Evolutionary conservation across 257 asterid species (phyloP), one percentile per base, ranked within the genome.

Genomic region (Solanum piurae): DNA sequence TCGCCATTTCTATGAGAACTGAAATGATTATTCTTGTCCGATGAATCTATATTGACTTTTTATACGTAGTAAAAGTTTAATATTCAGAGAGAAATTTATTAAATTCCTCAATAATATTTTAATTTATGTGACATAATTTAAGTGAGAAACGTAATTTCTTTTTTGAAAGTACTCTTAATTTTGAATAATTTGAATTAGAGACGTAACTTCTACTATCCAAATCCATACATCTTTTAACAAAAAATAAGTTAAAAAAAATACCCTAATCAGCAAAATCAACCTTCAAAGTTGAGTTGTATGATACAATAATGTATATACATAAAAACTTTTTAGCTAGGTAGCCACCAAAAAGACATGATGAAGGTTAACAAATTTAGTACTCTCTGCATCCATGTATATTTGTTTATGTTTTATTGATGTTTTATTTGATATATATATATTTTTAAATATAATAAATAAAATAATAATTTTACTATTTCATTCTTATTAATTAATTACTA

Each of bases 1-100:
- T 7, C n/a, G 2, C 23, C n/a, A 16, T 0, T 52, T 52, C 0
- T 6, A 52, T 52, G 2, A 55, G n/a, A 8, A 55, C 0, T 5
- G 5, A 7, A 20, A 55, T 55, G 25, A 18, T 55, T 55, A 55
- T 55, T 20, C 1, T 55, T 55, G 25, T 18, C 5, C 5, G 11
- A 55, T 55, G 25, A 7, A 20, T 55, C 1, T 55, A 7, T 8
- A 55, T 55, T 0, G 10, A 20, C 5, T 55, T 55, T 21, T 55
- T 55, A 20, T 55, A 55, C 11, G 9, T 7, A 6, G n/a, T 18
- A 18, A 55, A 55, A 55, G 9, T 18, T 55, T 55, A 55, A 55
- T 20, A 55, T 46, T 0, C 58, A 46, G 0, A 13, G 7, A 46
- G 0, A 46, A 46, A 46, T 46, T 46, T 13, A 46, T 46, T 46